phyloP scores from a whole-genome alignment of 2,329 filamentous ascomycete genomes.

The Phyllosticta citrichinensis region DNA sequence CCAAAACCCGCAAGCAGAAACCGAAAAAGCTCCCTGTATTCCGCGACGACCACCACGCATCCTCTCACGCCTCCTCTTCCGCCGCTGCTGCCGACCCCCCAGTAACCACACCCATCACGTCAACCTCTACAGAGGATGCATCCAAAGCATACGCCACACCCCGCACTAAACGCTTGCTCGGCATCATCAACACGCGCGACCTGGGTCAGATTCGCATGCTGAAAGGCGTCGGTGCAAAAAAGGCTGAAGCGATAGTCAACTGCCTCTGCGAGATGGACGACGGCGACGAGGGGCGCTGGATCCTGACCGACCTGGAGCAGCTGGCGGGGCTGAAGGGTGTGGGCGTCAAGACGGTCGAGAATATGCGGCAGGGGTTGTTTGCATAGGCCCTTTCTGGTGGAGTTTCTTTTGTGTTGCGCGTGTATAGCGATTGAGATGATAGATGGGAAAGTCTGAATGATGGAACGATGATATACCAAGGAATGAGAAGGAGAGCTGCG shows the following conservation, averaged over 20 bases:
- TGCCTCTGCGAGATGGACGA: slow-evolving; percentile 38
- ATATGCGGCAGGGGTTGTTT: slow-evolving; percentile 36
- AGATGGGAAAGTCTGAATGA: too few species aligned
- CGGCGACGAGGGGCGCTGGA: slow-evolving; percentile 15
- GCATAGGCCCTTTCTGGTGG: background rate
- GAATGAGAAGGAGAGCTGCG: too few species aligned
- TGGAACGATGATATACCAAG: too few species aligned
- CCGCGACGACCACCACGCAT: slow-evolving; percentile 19
- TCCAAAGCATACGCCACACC: slow-evolving; percentile 24
- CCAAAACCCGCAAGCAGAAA: slow-evolving; percentile 18
- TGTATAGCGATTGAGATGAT: too few species aligned
- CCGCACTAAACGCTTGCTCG: slow-evolving; percentile 52
- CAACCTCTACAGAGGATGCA: slow-evolving; percentile 14
- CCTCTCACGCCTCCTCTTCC: background rate
- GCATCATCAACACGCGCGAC: slow-evolving; percentile 66
- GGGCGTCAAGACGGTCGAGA: slow-evolving; percentile 40
- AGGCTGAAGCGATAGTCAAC: slow-evolving; percentile 47
- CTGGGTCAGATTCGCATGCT: slow-evolving; percentile 54
- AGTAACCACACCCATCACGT: background rate
- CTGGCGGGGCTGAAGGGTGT: slow-evolving; percentile 40
- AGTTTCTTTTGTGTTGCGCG: too few species aligned
- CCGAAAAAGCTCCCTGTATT: slow-evolving; percentile 27
- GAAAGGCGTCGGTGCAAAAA: slow-evolving; percentile 63
- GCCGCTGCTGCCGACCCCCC: background rate
- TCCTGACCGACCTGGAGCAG: slow-evolving; percentile 30